Evolutionary conservation across 108 stramenopile genomes (phyloP).

Genomic region (Discostella pseudostelligera): DNA sequence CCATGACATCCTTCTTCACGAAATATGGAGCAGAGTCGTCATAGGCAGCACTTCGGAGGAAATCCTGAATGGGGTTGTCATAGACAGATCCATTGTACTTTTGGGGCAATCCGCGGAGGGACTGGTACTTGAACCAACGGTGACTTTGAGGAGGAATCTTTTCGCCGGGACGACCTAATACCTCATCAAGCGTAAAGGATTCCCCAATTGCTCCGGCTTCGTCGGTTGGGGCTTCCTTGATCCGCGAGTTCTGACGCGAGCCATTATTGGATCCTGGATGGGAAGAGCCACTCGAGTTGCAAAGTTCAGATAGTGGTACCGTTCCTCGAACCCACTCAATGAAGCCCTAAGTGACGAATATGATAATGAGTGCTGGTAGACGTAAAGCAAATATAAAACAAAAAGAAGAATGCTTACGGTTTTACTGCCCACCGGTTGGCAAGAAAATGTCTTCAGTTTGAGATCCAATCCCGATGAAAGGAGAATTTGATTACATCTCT

Average conservation of each 20-base stretch:
- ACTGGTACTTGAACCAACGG: slow-evolving; percentile 68
- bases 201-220: slow-evolving; percentile 8
- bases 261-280: slow-evolving; percentile 47
- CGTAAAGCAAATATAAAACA: neutral
- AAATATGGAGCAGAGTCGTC: slow-evolving; percentile 68
- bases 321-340: slow-evolving; percentile 87
- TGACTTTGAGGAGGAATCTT: slow-evolving; percentile 10
- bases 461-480: slow-evolving; percentile 80
- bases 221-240: slow-evolving; percentile 19
- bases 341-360: slow-evolving; percentile 52
- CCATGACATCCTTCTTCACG: slow-evolving; percentile 77
- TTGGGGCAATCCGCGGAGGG: slow-evolving; percentile 53
- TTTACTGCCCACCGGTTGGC: slow-evolving; percentile 69
- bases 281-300: slow-evolving; percentile 48
- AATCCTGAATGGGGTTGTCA: slow-evolving; percentile 85
- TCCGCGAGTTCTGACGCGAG: slow-evolving; percentile 17
- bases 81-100: slow-evolving; percentile 27
- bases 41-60: slow-evolving; percentile 67
- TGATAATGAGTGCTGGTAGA: neutral
- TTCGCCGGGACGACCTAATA: slow-evolving; percentile 4
- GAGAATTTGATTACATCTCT: slow-evolving; percentile 67
- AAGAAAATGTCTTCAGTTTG: slow-evolving; percentile 76
- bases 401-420: slow-evolving; percentile 7
- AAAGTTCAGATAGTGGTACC: slow-evolving; percentile 80
- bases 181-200: slow-evolving; percentile 10